These are phyloP conservation scores for Haplosporangium sp. DNA, from an alignment of 371 early-diverging fungal species.

Conservation along the genomic window DNA sequence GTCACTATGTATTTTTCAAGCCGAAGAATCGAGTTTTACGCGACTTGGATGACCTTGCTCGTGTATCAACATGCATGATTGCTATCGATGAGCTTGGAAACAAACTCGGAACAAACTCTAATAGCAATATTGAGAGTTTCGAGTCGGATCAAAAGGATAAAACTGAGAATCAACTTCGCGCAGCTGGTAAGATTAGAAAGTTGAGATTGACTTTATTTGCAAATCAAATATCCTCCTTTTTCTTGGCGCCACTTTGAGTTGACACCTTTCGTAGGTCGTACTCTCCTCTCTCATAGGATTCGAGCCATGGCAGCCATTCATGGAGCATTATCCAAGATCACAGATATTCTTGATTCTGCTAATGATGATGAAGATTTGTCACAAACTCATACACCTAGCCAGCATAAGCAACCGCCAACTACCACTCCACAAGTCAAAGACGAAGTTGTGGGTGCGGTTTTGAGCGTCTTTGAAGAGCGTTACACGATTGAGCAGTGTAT, in stretches of 20 bases:
- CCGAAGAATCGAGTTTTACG: slow-evolving; percentile 3
- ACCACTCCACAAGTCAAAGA: slow-evolving; percentile 1
- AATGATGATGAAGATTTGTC: not conserved
- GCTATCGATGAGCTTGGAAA: slow-evolving; percentile 13
- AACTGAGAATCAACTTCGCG: slow-evolving; percentile 16
- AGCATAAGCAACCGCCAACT: not conserved
- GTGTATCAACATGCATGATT: slow-evolving; percentile 13
- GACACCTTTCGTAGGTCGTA: slow-evolving; percentile 10
- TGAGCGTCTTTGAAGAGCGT: not conserved
- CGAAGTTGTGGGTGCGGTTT: not conserved
- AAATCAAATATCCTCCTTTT: not conserved
- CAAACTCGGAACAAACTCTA: slow-evolving; percentile 2
- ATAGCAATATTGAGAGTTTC: not conserved
- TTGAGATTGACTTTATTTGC: not conserved
- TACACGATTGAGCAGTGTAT: slow-evolving; percentile 2
- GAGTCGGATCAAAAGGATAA: not conserved
- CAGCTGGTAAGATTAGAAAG: slow-evolving; percentile 21
- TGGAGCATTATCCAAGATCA: slow-evolving; percentile 6
- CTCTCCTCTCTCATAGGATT: slow-evolving; percentile 22
- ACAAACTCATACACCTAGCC: not conserved
- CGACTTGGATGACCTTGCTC: slow-evolving; percentile 12
- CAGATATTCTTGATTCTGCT: not conserved
- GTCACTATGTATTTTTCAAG: slow-evolving; percentile 22
- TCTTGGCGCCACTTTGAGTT: not conserved
- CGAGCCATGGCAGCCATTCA: slow-evolving; percentile 21